phyloP scores from a whole-genome alignment of 306 rosid species.

The Sesbania bispinosa region DNA sequence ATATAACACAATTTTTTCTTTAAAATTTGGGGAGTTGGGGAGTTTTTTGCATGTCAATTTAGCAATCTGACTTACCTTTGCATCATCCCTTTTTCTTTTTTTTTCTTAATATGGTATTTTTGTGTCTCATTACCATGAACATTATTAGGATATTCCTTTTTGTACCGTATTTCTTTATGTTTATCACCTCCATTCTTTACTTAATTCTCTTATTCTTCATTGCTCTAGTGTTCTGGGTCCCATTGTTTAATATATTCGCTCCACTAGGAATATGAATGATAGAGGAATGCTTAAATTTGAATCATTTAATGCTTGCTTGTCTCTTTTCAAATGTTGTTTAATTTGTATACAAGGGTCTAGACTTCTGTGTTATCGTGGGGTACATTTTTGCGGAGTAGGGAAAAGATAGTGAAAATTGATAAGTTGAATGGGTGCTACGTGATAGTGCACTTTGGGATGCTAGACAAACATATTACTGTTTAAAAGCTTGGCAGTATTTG shows the following conservation, averaged over 20 bases:
- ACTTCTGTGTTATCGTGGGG: background rate
- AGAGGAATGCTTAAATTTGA: slow-evolving; percentile 9
- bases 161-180: background rate
- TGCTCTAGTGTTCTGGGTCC: background rate
- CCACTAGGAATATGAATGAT: background rate
- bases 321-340: background rate
- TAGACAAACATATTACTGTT: background rate
- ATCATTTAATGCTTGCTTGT: background rate
- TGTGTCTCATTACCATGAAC: too few relatives aligned
- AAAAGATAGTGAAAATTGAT: slow-evolving; percentile 5
- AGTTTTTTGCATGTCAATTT: too few relatives aligned
- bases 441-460: background rate
- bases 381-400: background rate
- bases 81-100: background rate
- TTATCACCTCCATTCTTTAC: too few relatives aligned
- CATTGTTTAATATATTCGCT: background rate
- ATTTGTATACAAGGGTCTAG: background rate
- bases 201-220: background rate
- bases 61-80: too few relatives aligned
- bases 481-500: background rate
- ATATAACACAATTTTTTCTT: too few relatives aligned
- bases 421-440: background rate
- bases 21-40: too few relatives aligned
- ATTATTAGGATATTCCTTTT: background rate
- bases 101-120: too few relatives aligned